Percentiles rank a stretch among this genome's conserved stretches.
phyloP scores from a whole-genome alignment of 2,329 filamentous ascomycete genomes.

The Paraphaeosphaeria minitans region DNA sequence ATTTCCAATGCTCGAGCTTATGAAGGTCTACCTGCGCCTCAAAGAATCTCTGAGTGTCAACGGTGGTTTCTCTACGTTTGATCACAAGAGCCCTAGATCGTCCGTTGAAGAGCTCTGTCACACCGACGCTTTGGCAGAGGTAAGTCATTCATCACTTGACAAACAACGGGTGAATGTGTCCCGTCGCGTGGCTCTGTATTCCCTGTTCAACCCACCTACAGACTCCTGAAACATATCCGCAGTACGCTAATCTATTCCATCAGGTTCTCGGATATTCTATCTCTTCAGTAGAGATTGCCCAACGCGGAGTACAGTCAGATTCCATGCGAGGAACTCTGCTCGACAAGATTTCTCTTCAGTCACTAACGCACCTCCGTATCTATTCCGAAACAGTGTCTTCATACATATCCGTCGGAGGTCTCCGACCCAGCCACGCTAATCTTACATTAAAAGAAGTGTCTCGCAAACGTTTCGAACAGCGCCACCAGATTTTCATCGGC shows the following conservation, averaged over 20 bases:
- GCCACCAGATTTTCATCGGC: conserved; percentile 74
- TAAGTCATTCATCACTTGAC: not conserved
- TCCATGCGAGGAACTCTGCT: conserved; percentile 72
- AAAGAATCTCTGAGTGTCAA: conserved; percentile 61
- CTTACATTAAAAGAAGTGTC: conserved; percentile 70
- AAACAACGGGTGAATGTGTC: no score
- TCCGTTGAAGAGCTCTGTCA: conserved; percentile 47
- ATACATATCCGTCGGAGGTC: conserved; percentile 77
- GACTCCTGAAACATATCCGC: no score
- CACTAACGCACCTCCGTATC: conserved; percentile 84
- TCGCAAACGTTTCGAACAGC: conserved; percentile 71
- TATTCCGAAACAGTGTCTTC: conserved; percentile 86
- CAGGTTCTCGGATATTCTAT: conserved; percentile 80
- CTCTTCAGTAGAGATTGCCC: conserved; percentile 86
- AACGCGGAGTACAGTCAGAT: conserved; percentile 79
- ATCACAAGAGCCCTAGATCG: conserved; percentile 47
- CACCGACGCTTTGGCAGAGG: conserved; percentile 8
- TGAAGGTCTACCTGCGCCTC: conserved; percentile 61
- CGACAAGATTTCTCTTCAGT: conserved; percentile 82
- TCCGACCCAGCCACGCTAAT: conserved; percentile 65
- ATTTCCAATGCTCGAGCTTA: conserved; percentile 52
- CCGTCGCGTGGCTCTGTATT: not conserved
- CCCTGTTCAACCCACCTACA: no score
- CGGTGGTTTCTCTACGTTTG: conserved; percentile 54
- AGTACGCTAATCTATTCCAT: no score